Conservation (phyloP, 805 yeast species). For the Barnettozyma siamensis region DNA sequence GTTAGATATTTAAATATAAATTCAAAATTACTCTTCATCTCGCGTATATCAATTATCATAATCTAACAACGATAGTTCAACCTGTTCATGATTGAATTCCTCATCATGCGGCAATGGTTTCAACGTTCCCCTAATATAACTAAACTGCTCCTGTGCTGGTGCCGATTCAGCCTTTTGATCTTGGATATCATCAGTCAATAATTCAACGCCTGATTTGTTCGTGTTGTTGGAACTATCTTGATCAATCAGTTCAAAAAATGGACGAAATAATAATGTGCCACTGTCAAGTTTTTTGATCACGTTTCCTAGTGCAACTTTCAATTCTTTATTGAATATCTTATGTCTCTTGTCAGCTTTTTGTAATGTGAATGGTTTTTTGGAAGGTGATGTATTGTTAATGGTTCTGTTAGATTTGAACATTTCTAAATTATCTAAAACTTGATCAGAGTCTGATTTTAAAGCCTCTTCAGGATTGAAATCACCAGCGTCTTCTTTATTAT, state of each 20-base stretch:
- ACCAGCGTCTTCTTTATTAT: constrained; percentile 15
- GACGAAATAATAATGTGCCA: constrained; percentile 21
- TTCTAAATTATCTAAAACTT: constrained; percentile 7
- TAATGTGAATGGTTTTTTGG: constrained; percentile 2
- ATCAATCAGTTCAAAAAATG: constrained; percentile 24
- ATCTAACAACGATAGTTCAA: constrained; percentile 12
- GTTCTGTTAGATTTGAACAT: not conserved
- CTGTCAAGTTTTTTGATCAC: constrained; percentile 23
- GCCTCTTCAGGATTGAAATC: too few species aligned
- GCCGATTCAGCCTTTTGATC: not conserved
- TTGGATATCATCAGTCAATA: not conserved
- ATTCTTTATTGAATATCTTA: constrained; percentile 19
- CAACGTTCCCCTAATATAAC: constrained; percentile 16
- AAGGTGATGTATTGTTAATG: not conserved
- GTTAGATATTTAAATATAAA: too few species aligned
- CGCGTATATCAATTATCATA: not conserved
- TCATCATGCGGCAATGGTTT: constrained; percentile 15
- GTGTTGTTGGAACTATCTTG: constrained; percentile 6
- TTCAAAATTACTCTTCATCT: too few species aligned
- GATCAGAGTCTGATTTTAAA: too few species aligned
- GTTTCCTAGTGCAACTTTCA: constrained; percentile 20
- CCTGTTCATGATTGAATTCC: constrained; percentile 12
- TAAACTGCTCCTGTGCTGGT: not conserved
- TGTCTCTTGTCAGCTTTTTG: constrained; percentile 6
- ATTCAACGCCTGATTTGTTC: not conserved